Evolutionary conservation across 2,329 filamentous ascomycete species (phyloP), one percentile per base, ranked within the genome.

Genomic region (Aspergillus fijiensis): DNA sequence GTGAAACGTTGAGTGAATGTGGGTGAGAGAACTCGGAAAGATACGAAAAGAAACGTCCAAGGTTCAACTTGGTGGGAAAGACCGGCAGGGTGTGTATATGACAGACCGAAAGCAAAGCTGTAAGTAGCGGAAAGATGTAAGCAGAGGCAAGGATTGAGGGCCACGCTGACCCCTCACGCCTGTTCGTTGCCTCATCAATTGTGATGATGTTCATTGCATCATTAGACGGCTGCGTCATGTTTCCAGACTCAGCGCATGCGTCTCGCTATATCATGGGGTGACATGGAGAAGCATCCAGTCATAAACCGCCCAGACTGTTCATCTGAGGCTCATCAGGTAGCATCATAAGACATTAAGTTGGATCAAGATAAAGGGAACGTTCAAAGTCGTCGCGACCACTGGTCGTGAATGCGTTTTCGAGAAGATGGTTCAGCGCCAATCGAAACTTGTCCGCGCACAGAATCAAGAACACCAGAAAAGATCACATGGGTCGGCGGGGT

Each of bases 401-500:
- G 27, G 51, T 49, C 52, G 6, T 52, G 39, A 55, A 33, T 27
- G n/a, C 29, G 51, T 54, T 48, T 51, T 51, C 16, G 39, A 19
- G 23, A 52, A 61, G 27, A 57, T 52, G 39, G 55, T 58, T 59
- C 55, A 61, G 63, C 58, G 59, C 61, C 60, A 14, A 51, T 45
- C 11, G 45, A 23, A 49, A 55, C 51, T 58, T 63, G 61, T 60
- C 3, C 21, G 27, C 39, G 25, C 29, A 19, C 49, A 27, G 48
- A 57, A 49, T 49, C 19, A 14, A 54, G 35, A 49, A n/a, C 48
- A n/a, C 5, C 19, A 47, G 2, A 9, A 42, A 50, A 14, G 52
- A 49, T 63, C 56, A 67, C 55, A 67, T 60, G 4, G 61, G 54
- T 29, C 66, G 67, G 53, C 64, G 64, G 14, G 61, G 49, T 5